These are phyloP conservation scores for Plasmodium chabaudi DNA, from an alignment of 169 alveolate genomes.

Conservation along the genomic window DNA sequence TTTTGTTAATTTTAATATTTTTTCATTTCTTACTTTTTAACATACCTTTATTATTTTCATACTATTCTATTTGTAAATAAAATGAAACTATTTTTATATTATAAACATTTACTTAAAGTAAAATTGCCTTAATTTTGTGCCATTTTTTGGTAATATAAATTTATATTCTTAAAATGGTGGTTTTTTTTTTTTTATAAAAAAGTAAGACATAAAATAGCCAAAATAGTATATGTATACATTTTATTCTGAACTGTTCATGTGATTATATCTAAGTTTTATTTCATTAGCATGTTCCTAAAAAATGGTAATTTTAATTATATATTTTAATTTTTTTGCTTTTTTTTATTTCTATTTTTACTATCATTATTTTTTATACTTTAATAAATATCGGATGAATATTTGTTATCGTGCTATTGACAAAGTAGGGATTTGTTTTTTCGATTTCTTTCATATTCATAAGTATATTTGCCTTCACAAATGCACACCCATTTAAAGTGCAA, in stretches of 20 bases:
- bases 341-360: not conserved
- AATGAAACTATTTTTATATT: too few species aligned
- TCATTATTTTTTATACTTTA: constrained; percentile 15
- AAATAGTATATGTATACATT: too few species aligned
- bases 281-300: constrained; percentile 47
- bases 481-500: constrained; percentile 10
- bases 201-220: too few species aligned
- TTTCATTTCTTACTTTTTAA: too few species aligned
- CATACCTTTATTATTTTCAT: too few species aligned
- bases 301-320: constrained; percentile 3
- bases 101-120: too few species aligned
- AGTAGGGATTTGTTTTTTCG: not conserved
- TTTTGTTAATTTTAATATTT: not conserved
- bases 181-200: too few species aligned
- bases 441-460: not conserved
- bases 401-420: constrained; percentile 8
- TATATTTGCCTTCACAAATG: constrained; percentile 36
- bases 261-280: constrained; percentile 43
- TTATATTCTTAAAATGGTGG: too few species aligned
- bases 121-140: too few species aligned
- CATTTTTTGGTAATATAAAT: too few species aligned
- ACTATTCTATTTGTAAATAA: too few species aligned
- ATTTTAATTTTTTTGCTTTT: constrained; percentile 12
- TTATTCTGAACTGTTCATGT: constrained; percentile 6
- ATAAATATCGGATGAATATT: constrained; percentile 17